Conservation (phyloP, 1,284 basidiomycete species). For the Rhodotorula glutinis region DNA sequence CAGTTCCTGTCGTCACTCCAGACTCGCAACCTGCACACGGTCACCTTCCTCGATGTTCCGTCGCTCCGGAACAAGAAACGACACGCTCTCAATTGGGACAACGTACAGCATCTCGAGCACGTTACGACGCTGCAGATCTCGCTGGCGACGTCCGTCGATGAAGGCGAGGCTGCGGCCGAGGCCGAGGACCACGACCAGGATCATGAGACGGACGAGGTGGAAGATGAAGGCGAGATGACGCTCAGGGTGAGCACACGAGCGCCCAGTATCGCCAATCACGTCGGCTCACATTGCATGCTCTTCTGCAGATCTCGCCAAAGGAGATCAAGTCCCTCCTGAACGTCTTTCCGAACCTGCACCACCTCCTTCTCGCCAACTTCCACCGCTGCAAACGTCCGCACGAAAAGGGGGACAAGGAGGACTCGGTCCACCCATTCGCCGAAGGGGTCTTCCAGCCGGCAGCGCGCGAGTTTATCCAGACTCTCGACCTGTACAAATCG, state of each 20-base stretch:
- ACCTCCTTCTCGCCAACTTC: conserved; percentile 22
- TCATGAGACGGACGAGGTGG: background rate
- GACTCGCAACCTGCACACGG: background rate
- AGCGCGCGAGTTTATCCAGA: conserved; percentile 15
- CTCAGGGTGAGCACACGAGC: conserved; percentile 6
- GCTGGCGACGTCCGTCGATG: conserved; percentile 14
- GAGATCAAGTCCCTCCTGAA: conserved; percentile 14
- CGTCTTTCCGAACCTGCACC: conserved; percentile 18
- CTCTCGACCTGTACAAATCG: conserved; percentile 8
- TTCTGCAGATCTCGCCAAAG: conserved; percentile 10
- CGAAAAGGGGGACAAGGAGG: background rate
- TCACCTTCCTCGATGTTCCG: conserved; percentile 27
- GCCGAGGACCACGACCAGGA: conserved; percentile 1
- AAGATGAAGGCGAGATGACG: background rate
- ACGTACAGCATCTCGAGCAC: background rate
- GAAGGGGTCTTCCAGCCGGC: conserved; percentile 19
- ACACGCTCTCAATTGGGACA: conserved; percentile 11
- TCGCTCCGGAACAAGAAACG: conserved; percentile 19
- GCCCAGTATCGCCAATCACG: background rate
- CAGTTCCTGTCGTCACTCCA: conserved; percentile 8
- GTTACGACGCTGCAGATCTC: conserved; percentile 18
- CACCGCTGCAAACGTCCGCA: conserved; percentile 5
- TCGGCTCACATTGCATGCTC: background rate
- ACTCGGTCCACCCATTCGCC: conserved; percentile 5
- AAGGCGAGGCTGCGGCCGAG: background rate